A percentile compares a stretch with the other conserved stretches of the same genome.
These are phyloP conservation scores for Neurospora sp. DNA, from an alignment of 2,329 filamentous ascomycete genomes.

Conservation along the genomic window DNA sequence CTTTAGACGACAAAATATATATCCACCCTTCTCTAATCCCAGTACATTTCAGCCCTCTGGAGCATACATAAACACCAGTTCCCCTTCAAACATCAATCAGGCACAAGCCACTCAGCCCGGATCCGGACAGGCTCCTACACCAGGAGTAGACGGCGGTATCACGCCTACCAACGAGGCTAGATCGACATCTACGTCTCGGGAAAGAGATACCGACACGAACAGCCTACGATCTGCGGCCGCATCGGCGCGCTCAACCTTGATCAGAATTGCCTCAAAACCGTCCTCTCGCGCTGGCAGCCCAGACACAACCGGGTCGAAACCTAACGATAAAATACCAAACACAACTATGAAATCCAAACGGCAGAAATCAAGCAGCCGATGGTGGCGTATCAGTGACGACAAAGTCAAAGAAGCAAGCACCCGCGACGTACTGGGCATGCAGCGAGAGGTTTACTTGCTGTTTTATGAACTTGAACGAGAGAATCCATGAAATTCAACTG, in stretches of 20 bases:
- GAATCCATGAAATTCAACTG: slow-evolving; percentile 5
- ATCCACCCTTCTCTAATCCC: slow-evolving; percentile 71
- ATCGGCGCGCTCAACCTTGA: slow-evolving; percentile 45
- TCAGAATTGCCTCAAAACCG: slow-evolving; percentile 29
- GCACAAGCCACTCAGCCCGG: background rate
- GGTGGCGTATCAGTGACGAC: slow-evolving; percentile 98
- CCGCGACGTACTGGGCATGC: slow-evolving; percentile 81
- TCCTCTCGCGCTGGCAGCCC: slow-evolving; percentile 25
- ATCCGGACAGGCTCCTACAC: background rate
- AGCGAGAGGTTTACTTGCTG: slow-evolving; percentile 87
- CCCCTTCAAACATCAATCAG: background rate
- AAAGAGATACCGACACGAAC: slow-evolving; percentile 33
- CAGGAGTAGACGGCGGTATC: background rate
- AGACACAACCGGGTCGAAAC: slow-evolving; percentile 11
- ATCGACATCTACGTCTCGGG: slow-evolving; percentile 19
- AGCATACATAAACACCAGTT: slow-evolving; percentile 49
- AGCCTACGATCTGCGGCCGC: slow-evolving; percentile 47
- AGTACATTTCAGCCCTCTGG: slow-evolving; percentile 68
- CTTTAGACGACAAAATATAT: slow-evolving; percentile 75
- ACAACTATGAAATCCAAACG: slow-evolving; percentile 25
- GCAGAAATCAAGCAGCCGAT: slow-evolving; percentile 58
- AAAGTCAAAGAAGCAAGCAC: slow-evolving; percentile 94
- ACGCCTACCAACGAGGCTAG: background rate
- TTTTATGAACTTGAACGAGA: slow-evolving; percentile 81
- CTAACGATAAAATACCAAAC: background rate